Percentiles rank a stretch among this genome's conserved stretches.
Conservation (phyloP, 192 early-diverging fungal genomes). For the Entomortierella chlamydospora region DNA sequence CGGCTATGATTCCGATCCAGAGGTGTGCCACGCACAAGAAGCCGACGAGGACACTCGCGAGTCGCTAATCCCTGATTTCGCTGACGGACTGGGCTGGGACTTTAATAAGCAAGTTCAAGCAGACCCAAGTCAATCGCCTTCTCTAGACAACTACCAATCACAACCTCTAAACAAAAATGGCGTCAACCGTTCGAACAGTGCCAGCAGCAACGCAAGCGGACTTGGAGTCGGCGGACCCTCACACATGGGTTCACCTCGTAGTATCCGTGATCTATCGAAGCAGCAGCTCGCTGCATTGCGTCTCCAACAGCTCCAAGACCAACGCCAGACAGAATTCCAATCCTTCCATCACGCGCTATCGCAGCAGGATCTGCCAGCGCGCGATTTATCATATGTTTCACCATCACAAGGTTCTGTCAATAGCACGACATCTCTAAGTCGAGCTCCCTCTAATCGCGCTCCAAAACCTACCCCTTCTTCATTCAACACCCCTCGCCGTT, state of each 20-base stretch:
- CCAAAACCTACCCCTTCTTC: slow-evolving; percentile 3
- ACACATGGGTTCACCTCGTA: slow-evolving; percentile 11
- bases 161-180: slow-evolving; percentile 5
- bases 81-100: slow-evolving; percentile 44
- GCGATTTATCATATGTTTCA: neutral
- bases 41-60: slow-evolving; percentile 5
- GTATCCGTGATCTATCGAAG: slow-evolving; percentile 21
- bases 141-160: slow-evolving; percentile 18
- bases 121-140: neutral
- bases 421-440: neutral
- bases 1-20: slow-evolving; percentile 53
- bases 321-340: slow-evolving; percentile 1
- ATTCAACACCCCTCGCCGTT: neutral
- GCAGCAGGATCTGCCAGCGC: slow-evolving; percentile 15
- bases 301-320: slow-evolving; percentile 26
- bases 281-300: slow-evolving; percentile 21
- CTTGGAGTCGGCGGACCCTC: slow-evolving; percentile 15
- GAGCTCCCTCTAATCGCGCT: neutral
- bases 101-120: slow-evolving; percentile 18
- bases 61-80: slow-evolving; percentile 31
- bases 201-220: slow-evolving; percentile 32
- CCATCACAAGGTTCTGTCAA: neutral
- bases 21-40: slow-evolving; percentile 24
- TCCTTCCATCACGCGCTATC: slow-evolving; percentile 6
- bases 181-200: slow-evolving; percentile 32